Evolutionary conservation across 306 rosid genomes (phyloP), one percentile per base, ranked within the genome.

Genomic region (Begonia masoniana): DNA sequence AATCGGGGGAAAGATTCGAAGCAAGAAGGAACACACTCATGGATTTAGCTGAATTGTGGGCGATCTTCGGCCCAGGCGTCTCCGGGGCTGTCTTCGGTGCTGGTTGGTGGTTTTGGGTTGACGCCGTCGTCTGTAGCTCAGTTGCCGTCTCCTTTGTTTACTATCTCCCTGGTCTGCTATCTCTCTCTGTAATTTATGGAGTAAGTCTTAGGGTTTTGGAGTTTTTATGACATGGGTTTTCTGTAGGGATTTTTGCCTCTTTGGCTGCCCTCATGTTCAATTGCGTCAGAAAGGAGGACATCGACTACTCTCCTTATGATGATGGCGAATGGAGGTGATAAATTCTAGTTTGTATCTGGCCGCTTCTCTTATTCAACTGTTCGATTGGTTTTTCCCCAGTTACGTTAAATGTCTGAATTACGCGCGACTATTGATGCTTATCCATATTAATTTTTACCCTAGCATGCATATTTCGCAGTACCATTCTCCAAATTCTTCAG

Each of bases 71-170:
- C 53, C 92, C 97, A 10, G 99, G 94, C 8, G 74, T 91, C 31
- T 83, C 99, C 3, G 99, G 99, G 7, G 92, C 86, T 2, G 71
- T 91, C 39, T 91, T 91, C 62, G 99, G 94, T 36, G 81, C 88
- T 54, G 99, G 94, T 5, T 91, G 99, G 99, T 86, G 99, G 99
- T 83, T 91, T 74, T 91, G 99, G 99, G 80, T 86, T 1, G 99
- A 91, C 68, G 99, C 99, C 73, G 96, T 91, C 53, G 94, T 91
- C 31, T 86, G 99, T 76, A 91, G 94, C 70, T 71, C 88, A 59
- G 75, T 72, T 54, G 62, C 80, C 42, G 86, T 86, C 52, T 75
- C 99, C 59, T 91, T 91, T 76, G 58, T 91, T 57, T 80, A 91
- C 79, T 86, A 91, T 72, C 96, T 86, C 24, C 99, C 99, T 5